A percentile compares a stretch with the other conserved stretches of the same genome.
phyloP scores from a whole-genome alignment of 345 rosid genomes.

The Camelina neglecta region DNA sequence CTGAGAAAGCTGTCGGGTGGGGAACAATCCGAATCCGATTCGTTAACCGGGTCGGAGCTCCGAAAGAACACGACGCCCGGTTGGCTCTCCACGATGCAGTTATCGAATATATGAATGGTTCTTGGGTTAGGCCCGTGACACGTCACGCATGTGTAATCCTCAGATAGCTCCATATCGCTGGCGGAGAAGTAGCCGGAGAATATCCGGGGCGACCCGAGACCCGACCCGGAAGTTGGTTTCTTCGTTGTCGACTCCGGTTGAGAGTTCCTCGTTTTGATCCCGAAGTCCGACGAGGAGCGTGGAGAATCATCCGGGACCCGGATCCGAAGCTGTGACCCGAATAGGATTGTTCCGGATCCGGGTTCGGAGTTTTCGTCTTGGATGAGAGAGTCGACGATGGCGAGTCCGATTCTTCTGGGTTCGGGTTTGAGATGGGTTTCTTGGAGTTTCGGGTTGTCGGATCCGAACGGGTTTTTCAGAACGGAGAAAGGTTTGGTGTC shows the following conservation, averaged over 20 bases:
- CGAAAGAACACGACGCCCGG: slow-evolving; percentile 56
- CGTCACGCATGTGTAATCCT: slow-evolving; percentile 93
- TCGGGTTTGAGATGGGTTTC: slow-evolving; percentile 60
- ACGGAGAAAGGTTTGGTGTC: slow-evolving; percentile 74
- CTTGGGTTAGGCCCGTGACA: slow-evolving; percentile 83
- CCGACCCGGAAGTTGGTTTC: slow-evolving; percentile 39
- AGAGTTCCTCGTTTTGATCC: slow-evolving; percentile 64
- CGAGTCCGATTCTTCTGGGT: slow-evolving; percentile 67
- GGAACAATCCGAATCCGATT: slow-evolving; percentile 41
- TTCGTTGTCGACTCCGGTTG: slow-evolving; percentile 18
- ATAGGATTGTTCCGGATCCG: slow-evolving; percentile 55
- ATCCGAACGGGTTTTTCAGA: slow-evolving; percentile 67
- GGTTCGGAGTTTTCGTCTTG: slow-evolving; percentile 47
- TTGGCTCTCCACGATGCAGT: slow-evolving; percentile 74
- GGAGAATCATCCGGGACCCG: slow-evolving; percentile 78
- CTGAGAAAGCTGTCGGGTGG: slow-evolving; percentile 74
- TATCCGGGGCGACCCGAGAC: slow-evolving; percentile 50
- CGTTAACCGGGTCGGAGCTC: slow-evolving; percentile 41
- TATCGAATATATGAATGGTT: slow-evolving; percentile 86
- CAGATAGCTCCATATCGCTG: slow-evolving; percentile 79
- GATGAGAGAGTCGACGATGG: slow-evolving; percentile 65
- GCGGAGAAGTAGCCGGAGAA: slow-evolving; percentile 58
- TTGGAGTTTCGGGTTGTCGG: slow-evolving; percentile 49
- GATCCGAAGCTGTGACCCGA: slow-evolving; percentile 84
- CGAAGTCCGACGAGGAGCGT: slow-evolving; percentile 64